phyloP scores from a whole-genome alignment of 1,284 basidiomycete genomes.

The Tylopilus sp. region DNA sequence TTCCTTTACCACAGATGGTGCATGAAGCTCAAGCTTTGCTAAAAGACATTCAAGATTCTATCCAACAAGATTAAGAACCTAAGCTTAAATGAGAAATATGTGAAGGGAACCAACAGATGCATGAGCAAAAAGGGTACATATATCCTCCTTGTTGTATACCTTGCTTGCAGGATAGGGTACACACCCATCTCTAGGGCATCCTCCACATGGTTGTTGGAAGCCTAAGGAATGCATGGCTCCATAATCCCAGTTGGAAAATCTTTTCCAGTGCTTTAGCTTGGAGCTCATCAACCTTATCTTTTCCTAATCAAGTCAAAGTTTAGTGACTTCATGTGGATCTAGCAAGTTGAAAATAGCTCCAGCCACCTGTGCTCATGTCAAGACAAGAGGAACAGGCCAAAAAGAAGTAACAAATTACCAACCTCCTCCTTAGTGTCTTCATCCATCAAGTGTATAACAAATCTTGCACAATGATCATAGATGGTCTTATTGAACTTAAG shows the following conservation, averaged over 20 bases:
- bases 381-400: too few species aligned
- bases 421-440: background rate
- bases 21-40: background rate
- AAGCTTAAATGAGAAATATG: background rate
- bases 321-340: rapidly evolving
- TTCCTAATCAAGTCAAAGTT: background rate
- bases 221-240: background rate
- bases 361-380: background rate
- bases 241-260: background rate
- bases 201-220: background rate
- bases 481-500: background rate
- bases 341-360: conserved; percentile 1
- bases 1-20: background rate
- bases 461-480: background rate
- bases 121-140: background rate
- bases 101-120: background rate
- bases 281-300: background rate
- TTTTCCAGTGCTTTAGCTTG: background rate
- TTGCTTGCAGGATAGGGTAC: background rate
- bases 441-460: background rate
- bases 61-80: background rate
- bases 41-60: conserved; percentile 9
- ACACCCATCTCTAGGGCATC: background rate
- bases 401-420: too few species aligned
- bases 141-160: background rate